Base-by-base conservation (phyloP, 2,329 filamentous ascomycete genomes). In the Clarireedia hainanense region DNA sequence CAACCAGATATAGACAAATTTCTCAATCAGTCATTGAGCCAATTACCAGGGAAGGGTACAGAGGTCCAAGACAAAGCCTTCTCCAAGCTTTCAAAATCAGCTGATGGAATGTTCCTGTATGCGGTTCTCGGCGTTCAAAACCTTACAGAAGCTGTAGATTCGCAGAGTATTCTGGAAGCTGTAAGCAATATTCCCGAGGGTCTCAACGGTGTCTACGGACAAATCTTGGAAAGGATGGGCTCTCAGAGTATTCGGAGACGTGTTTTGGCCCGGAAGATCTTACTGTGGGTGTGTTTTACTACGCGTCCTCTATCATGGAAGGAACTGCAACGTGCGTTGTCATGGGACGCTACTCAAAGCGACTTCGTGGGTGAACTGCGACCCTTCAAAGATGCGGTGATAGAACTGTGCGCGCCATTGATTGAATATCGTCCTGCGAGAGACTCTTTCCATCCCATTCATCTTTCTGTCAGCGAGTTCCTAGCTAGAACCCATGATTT, bases 1-100 rank as follows among this genome's bases (percentile, higher is more conserved):
- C 46, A 55, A 17, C 52, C 47, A 26, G 52, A 55, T 26, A 55
- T 55, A 5, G 47, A 55, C 20, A 50, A 50, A 12, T 55, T 55
- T 12, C 27, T 55, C 2, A 37, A 24, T 3, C 43, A 43, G 14
- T 55, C 52, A 2, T 26, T 55, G 10, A 9, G 50, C 4, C 5
- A 27, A 9, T 27, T 55, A 45, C 52, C 46, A 3, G 39, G 46
- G 0, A 50, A 45, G 26, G 52, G 47, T 26, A 55, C 52, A 20
- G 20, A 7, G 2, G 17, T n/a, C 10, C 52, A 50, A 20, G 39
- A 50, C 1, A 47, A 42, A 43, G 52, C 52, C 10, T 55, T 55
- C 15, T 37, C 27, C 2, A 55, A 50, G 14, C 20, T 55, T 5
- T 55, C 52, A 2, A 40, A 50, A 20, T 15, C 46, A 2, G 47